A percentile compares a stretch with the other conserved stretches of the same genome.
These are phyloP conservation scores for Stygiomarasmius scandens DNA, from an alignment of 1,284 basidiomycete species.

Conservation along the genomic window DNA sequence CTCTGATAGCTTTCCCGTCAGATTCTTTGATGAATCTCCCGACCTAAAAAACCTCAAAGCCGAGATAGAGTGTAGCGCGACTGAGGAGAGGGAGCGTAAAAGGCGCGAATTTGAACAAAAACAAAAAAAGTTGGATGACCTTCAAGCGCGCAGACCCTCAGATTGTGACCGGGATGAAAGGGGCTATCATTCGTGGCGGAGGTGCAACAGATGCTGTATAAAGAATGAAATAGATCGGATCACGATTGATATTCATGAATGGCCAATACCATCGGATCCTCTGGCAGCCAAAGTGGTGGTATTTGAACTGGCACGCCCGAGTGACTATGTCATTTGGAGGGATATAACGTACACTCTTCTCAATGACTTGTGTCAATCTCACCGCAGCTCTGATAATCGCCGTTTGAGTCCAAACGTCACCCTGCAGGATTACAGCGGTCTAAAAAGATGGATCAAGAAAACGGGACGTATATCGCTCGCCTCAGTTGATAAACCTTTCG, in stretches of 20 bases:
- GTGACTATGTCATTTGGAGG: constrained; percentile 46
- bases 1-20: not conserved
- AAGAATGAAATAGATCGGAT: not conserved
- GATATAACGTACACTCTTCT: constrained; percentile 41
- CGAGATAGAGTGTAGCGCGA: constrained; percentile 31
- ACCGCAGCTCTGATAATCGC: not conserved
- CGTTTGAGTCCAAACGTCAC: constrained; percentile 10
- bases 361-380: constrained; percentile 30
- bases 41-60: constrained; percentile 25
- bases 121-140: not conserved
- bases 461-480: too few relatives aligned
- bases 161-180: too few relatives aligned
- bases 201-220: too few relatives aligned
- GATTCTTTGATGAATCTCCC: constrained; percentile 21
- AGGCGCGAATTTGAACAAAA: constrained; percentile 23
- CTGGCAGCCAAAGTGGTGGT: constrained; percentile 33
- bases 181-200: too few relatives aligned
- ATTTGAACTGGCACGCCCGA: constrained; percentile 49
- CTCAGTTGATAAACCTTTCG: too few relatives aligned
- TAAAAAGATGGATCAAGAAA: not conserved
- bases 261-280: constrained; percentile 44
- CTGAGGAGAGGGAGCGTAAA: constrained; percentile 5
- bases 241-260: constrained; percentile 46
- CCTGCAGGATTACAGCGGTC: constrained; percentile 10
- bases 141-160: too few relatives aligned